Conservation (phyloP, 1,139 yeast genomes). For the Yamadazyma friedrichii region DNA sequence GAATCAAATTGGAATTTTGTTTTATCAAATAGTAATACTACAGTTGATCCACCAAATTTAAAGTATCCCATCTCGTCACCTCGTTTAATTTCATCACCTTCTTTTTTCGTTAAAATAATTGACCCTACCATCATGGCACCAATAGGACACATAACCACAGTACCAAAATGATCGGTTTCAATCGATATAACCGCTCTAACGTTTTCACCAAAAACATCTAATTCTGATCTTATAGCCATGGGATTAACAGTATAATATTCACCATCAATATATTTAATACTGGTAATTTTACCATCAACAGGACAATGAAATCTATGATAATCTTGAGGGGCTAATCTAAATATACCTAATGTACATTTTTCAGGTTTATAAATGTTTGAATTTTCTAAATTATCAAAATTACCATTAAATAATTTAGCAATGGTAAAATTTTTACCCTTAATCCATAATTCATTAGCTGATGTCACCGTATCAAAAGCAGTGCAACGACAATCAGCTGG, state of each 20-base stretch:
- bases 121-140: constrained; percentile 99
- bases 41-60: constrained; percentile 94
- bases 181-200: constrained; percentile 77
- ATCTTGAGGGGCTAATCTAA: constrained; percentile 94
- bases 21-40: constrained; percentile 53
- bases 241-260: constrained; percentile 97
- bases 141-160: constrained; percentile 74
- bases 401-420: constrained; percentile 59
- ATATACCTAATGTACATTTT: constrained; percentile 68
- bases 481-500: constrained; percentile 91
- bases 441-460: constrained; percentile 83
- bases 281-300: constrained; percentile 68
- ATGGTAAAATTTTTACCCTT: constrained; percentile 81
- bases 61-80: constrained; percentile 92
- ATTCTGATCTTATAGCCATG: constrained; percentile 85
- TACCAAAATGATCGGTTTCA: constrained; percentile 70
- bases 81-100: constrained; percentile 56
- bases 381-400: constrained; percentile 49
- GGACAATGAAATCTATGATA: constrained; percentile 94
- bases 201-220: constrained; percentile 94
- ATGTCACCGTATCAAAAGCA: constrained; percentile 58
- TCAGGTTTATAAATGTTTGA: constrained; percentile 36
- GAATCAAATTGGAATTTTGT: constrained; percentile 56
- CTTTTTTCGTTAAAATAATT: constrained; percentile 66
- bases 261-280: constrained; percentile 71